Evolutionary conservation across 495 filamentous ascomycete genomes (phyloP).

Genomic region (Achaetomiella virescens): DNA sequence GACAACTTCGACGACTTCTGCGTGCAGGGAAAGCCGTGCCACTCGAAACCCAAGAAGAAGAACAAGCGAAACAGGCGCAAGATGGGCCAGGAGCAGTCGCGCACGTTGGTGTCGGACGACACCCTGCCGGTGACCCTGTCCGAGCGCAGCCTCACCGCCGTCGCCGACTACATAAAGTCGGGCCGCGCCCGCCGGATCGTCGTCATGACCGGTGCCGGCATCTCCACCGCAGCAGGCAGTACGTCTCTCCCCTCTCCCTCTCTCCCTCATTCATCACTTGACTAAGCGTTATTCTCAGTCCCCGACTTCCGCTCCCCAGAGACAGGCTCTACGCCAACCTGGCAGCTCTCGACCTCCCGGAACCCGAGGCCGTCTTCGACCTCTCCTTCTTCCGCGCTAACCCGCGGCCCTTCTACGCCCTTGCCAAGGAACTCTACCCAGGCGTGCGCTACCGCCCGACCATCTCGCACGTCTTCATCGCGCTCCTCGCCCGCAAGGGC

Average conservation of each 20-base stretch:
- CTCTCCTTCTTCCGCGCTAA: slow-evolving; percentile 79
- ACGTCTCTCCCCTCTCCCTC: slow-evolving; percentile 18
- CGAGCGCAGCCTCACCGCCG: slow-evolving; percentile 58
- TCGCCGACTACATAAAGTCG: slow-evolving; percentile 70
- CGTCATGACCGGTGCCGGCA: slow-evolving; percentile 68
- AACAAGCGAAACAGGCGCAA: slow-evolving; percentile 22
- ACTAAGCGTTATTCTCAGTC: slow-evolving; percentile 38
- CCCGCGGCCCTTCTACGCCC: slow-evolving; percentile 82
- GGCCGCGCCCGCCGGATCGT: slow-evolving; percentile 63
- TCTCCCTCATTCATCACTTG: not conserved
- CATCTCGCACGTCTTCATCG: slow-evolving; percentile 78
- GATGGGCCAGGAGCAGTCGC: slow-evolving; percentile 44
- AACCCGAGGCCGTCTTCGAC: slow-evolving; percentile 75
- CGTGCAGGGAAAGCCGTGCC: slow-evolving; percentile 13
- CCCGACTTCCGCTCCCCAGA: slow-evolving; percentile 73
- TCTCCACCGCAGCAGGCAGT: slow-evolving; percentile 55
- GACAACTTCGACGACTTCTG: slow-evolving; percentile 19
- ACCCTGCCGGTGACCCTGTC: slow-evolving; percentile 58
- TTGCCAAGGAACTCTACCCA: slow-evolving; percentile 87
- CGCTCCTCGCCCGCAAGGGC: slow-evolving; percentile 62
- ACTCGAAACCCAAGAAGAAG: slow-evolving; percentile 19
- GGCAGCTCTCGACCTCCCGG: slow-evolving; percentile 71
- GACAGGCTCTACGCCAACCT: slow-evolving; percentile 82
- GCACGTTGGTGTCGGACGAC: slow-evolving; percentile 50
- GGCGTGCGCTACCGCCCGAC: slow-evolving; percentile 79